Base-by-base conservation (phyloP, 352 stramenopile genomes). In the Globisporangium perplexum region DNA sequence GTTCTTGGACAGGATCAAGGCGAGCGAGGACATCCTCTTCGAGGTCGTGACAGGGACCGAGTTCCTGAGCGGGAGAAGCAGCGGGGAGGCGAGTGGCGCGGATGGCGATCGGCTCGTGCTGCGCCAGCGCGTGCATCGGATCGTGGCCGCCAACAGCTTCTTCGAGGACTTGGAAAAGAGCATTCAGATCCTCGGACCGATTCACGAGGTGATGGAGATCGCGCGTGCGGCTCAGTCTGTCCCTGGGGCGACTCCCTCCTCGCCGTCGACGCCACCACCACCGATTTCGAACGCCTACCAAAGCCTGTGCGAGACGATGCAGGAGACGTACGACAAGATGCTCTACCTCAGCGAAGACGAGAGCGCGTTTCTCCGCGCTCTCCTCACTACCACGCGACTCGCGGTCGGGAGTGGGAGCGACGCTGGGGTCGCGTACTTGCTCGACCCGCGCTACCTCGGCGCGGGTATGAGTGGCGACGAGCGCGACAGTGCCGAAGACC, bases 401-500 rank as follows among this genome's bases (percentile, higher is more conserved):
- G 17, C 8, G 1, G 24, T 20, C 12, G 43, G 35, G 10, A 59
- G 53, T 28, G 11, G 31, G 11, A 38, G 47, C 17, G 38, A 54
- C 31, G 41, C 30, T 23, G 45, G 51, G 5, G 20, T 62, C 5
- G 58, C 58, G 28, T 57, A 61, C 5, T 12, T 65, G 17, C 45
- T 61, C 11, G 58, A 60, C 7, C 51, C 52, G 23, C 57, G 49
- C 2, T 63, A 53, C 41, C 18, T 63, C 2, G 60, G 60, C n/a
- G 51, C 49, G 1, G 55, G 49, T 1, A 41, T 67, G 49, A 53
- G 24, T 20, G 33, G 31, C 17, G 38, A 76, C 18, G 61, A 71
- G 23, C 64, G 68, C 22, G 68, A 76, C 36, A 61, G 52, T 51
- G 53, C 71, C 15, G 68, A 76, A 36, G 64, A 76, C 33, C 31